Evolutionary conservation across 148 eudicot genomes (phyloP).

Genomic region (Heliamphora exappendiculata): DNA sequence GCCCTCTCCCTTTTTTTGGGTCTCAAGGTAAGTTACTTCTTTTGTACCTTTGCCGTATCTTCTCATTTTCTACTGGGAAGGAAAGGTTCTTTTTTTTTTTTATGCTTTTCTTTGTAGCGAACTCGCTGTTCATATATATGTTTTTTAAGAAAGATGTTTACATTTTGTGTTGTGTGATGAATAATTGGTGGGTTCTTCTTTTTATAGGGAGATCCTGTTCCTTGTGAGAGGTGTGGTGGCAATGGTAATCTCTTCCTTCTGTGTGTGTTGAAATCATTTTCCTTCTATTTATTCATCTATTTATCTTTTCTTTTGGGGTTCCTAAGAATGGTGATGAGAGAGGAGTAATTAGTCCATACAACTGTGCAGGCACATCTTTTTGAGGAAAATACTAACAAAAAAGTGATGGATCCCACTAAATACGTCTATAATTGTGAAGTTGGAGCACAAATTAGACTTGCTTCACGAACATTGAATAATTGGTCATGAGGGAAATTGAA

Average conservation of each 20-base stretch:
- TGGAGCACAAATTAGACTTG: too few relatives aligned
- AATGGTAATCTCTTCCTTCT: conserved; percentile 45
- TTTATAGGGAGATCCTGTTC: conserved; percentile 87
- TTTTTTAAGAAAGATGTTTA: not conserved
- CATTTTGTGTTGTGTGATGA: not conserved
- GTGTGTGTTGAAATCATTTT: not conserved
- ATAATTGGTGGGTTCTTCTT: not conserved
- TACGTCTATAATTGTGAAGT: too few relatives aligned
- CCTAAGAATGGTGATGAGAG: too few relatives aligned
- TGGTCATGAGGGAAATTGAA: not conserved
- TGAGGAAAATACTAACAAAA: too few relatives aligned
- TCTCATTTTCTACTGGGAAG: not conserved
- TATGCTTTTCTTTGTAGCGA: not conserved
- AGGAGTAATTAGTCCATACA: too few relatives aligned
- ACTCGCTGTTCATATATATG: not conserved
- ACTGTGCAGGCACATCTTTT: too few relatives aligned
- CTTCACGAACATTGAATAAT: too few relatives aligned
- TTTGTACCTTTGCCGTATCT: not conserved
- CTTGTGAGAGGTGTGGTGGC: conserved; percentile 81
- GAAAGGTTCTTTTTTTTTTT: not conserved
- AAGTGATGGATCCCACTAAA: too few relatives aligned
- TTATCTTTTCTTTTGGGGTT: not conserved
- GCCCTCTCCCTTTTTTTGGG: conserved; percentile 52
- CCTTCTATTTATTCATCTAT: not conserved
- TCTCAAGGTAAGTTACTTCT: conserved; percentile 3